A percentile compares a stretch with the other conserved stretches of the same genome.
Conservation (phyloP, 2,329 filamentous ascomycete species). For the Davidsoniella virescens region DNA sequence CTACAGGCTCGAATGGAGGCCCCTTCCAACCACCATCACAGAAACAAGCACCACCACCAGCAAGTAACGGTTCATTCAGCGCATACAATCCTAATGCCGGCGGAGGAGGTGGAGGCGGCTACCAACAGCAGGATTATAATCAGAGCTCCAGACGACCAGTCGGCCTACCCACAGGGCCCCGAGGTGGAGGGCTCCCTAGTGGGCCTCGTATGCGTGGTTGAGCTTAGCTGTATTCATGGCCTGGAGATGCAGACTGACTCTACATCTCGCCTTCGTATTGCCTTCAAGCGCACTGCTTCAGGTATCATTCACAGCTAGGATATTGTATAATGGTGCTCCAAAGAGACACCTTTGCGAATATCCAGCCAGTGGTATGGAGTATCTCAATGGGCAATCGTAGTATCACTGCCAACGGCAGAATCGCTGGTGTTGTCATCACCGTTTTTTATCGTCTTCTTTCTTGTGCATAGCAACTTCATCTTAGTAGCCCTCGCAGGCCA, state of each 20-base stretch:
- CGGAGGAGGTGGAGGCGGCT: slow-evolving; percentile 18
- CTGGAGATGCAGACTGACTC: too few relatives aligned
- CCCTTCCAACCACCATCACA: slow-evolving; percentile 31
- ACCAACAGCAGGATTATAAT: slow-evolving; percentile 9
- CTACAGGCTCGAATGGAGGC: slow-evolving; percentile 15
- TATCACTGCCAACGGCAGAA: too few relatives aligned
- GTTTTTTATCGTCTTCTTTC: neutral
- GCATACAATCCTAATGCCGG: slow-evolving; percentile 19
- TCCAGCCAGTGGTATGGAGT: neutral
- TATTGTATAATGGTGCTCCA: too few relatives aligned
- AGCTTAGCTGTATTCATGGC: neutral
- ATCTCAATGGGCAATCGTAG: neutral
- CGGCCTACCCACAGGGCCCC: slow-evolving; percentile 24
- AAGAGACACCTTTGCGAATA: too few relatives aligned
- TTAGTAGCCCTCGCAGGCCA: neutral
- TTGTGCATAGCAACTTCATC: neutral
- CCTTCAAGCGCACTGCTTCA: too few relatives aligned
- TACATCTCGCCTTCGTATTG: too few relatives aligned
- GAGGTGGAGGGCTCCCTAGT: slow-evolving; percentile 18
- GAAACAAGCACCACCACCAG: slow-evolving; percentile 13
- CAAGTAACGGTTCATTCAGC: neutral
- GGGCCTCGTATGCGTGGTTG: slow-evolving; percentile 27
- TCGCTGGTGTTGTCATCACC: neutral
- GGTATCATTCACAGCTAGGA: too few relatives aligned
- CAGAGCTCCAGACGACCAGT: slow-evolving; percentile 13